A percentile compares a stretch with the other conserved stretches of the same genome.
phyloP scores from a whole-genome alignment of 225 moss, liverwort and hornwort species.

The Bryoerythrophyllum caledonicum region DNA sequence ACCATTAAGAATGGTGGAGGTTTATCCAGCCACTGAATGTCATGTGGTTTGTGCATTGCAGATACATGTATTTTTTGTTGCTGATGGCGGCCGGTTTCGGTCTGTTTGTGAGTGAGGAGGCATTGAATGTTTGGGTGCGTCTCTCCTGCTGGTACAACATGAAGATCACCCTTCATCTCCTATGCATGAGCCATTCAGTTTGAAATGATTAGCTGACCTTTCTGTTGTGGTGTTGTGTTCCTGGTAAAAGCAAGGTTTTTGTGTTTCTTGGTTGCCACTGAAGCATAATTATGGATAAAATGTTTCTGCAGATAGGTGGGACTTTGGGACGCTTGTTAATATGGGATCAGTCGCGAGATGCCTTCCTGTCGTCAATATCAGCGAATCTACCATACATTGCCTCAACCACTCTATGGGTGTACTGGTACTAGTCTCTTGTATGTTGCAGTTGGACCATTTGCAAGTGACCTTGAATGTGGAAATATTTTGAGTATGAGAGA shows the following conservation, averaged over 20 bases:
- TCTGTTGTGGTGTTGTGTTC: background rate
- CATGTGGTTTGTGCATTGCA: conserved; percentile 25
- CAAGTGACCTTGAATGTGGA: background rate
- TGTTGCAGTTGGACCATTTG: background rate
- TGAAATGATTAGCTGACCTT: conserved; percentile 5
- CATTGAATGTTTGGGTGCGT: conserved; percentile 99
- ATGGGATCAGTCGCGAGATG: conserved; percentile 66
- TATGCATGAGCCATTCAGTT: background rate
- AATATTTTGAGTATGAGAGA: background rate
- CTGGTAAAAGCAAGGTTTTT: background rate
- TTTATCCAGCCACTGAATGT: no score
- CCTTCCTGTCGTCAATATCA: conserved; percentile 60
- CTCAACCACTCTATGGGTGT: conserved; percentile 86
- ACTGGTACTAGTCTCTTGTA: conserved; percentile 58
- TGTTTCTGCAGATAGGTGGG: conserved; percentile 77
- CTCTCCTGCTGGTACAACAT: conserved; percentile 76
- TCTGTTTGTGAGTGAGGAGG: conserved; percentile 96
- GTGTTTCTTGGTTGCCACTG: no score
- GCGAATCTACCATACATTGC: conserved; percentile 69
- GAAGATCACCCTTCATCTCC: conserved; percentile 26
- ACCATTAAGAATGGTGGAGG: no score
- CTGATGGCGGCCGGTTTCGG: conserved; percentile 97
- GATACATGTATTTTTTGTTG: conserved; percentile 87
- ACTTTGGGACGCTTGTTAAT: conserved; percentile 71
- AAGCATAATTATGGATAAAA: background rate